Base-by-base conservation (phyloP, 148 eudicot genomes). In the Chenopodium formosanum region DNA sequence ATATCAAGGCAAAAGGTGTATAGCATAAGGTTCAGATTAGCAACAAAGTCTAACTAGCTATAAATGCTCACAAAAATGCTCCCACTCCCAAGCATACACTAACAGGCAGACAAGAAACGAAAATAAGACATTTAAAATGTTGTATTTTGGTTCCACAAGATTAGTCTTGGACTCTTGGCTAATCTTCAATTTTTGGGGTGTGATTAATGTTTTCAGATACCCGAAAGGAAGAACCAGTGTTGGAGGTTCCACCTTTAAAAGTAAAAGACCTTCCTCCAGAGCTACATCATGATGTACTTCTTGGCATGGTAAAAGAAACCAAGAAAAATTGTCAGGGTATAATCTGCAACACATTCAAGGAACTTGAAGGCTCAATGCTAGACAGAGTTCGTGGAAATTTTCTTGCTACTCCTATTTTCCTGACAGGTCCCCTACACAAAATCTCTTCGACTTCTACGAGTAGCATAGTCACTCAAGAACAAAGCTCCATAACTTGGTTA, bases 311-410 rank as follows among this genome's bases (percentile, higher is more conserved):
- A 7, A 79, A 86, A 82, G 87, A 79, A 76, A 85, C 85, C 9
- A 88, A 81, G 60, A 74, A 48, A 11, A 80, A 60, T 56, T 77
- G 80, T 80, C 71, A 78, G 53, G 90, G 89, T 56, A 80, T 88
- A 19, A 88, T 90, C 58, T 88, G 85, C 83, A 90, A 90, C 86
- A 84, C 92, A 1, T 88, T 86, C 71, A 72, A 88, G 65, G 90
- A 86, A 60, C 86, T 89, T 12, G 91, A 89, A 78, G 84, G 76
- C 27, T 27, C 83, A 16, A 77, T 79, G 4, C 66, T 89, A 10
- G 84, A 74, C 22, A 82, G 32, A 68, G 77, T 85, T 17, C 77
- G 53, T 11, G 70, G 79, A 19, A 58, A 80, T 23, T 67, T 83
- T 53, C 82, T 81, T 53, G 75, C 75, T n/a, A 79, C 82, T 47